Percentiles rank a stretch among this genome's conserved stretches.
These are phyloP conservation scores for Fraxinus pennsylvanica DNA, from an alignment of 257 asterid genomes.

Conservation along the genomic window DNA sequence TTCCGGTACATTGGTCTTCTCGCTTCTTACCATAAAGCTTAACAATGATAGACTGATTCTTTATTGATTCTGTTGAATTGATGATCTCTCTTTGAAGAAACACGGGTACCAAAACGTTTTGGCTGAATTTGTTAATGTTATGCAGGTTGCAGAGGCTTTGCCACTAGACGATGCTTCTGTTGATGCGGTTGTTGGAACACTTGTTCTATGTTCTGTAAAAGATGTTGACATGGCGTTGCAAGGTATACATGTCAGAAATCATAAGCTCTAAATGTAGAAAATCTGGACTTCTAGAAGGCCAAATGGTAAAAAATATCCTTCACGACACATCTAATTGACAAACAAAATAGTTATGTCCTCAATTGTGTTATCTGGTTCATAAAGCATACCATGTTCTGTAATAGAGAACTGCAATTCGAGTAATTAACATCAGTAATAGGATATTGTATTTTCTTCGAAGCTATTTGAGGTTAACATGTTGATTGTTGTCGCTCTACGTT, in stretches of 20 bases:
- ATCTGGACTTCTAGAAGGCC: neutral
- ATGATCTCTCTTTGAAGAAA: neutral
- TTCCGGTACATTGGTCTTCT: neutral
- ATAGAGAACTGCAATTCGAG: no score
- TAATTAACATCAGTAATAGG: neutral
- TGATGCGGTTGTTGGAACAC: conserved; percentile 89
- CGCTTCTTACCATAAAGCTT: neutral
- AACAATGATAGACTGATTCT: neutral
- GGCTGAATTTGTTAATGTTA: neutral
- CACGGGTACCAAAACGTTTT: neutral
- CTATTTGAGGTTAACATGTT: neutral
- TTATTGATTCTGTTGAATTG: neutral
- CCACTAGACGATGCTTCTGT: conserved; percentile 79
- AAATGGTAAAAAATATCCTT: neutral
- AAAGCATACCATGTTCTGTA: no score
- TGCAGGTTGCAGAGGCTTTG: conserved; percentile 84
- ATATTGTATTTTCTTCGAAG: neutral
- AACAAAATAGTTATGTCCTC: neutral
- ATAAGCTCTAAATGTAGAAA: neutral
- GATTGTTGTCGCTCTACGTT: no score
- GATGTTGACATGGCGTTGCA: conserved; percentile 67
- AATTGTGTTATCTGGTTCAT: neutral
- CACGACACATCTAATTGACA: neutral
- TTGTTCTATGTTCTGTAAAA: conserved; percentile 83
- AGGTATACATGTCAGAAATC: conserved; percentile 40